phyloP scores from a whole-genome alignment of 768 basidiomycete species.

The Boletus pseudopeckii region DNA sequence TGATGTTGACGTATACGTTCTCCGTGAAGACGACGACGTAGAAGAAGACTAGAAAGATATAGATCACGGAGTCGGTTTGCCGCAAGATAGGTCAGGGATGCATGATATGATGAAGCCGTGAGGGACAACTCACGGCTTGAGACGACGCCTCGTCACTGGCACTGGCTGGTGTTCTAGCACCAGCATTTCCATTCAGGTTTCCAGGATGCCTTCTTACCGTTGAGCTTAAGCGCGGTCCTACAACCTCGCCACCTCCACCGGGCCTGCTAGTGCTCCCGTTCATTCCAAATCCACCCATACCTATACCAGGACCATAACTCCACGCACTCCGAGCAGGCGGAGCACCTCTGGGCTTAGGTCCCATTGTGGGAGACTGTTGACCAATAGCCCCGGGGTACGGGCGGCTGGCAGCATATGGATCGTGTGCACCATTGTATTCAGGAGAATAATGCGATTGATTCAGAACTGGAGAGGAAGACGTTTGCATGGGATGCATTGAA shows the following conservation, averaged over 20 bases:
- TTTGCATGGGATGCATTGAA: conserved; percentile 26
- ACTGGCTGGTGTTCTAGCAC: conserved; percentile 56
- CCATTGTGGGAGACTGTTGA: conserved; percentile 29
- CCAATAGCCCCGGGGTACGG: conserved; percentile 30
- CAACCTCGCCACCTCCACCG: conserved; percentile 40
- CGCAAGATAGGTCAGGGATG: neutral
- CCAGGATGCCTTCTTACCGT: conserved; percentile 46
- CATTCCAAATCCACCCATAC: conserved; percentile 43
- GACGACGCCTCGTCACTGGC: conserved; percentile 77
- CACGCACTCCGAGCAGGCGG: conserved; percentile 52
- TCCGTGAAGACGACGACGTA: conserved; percentile 75
- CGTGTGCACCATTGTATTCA: conserved; percentile 29
- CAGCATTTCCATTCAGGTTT: conserved; percentile 49
- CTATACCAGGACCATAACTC: conserved; percentile 67
- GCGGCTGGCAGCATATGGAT: conserved; percentile 21
- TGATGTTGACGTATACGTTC: conserved; percentile 69
- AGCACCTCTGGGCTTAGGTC: conserved; percentile 30
- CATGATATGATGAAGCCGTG: neutral
- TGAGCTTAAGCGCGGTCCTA: conserved; percentile 64
- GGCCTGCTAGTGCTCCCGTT: conserved; percentile 26
- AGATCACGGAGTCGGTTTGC: conserved; percentile 4
- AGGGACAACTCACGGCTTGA: conserved; percentile 57
- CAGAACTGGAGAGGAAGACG: conserved; percentile 24
- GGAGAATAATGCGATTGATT: conserved; percentile 27
- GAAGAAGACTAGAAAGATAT: conserved; percentile 60